Evolutionary conservation across 495 filamentous ascomycete species (phyloP).

Genomic region (Penicillium canariense): DNA sequence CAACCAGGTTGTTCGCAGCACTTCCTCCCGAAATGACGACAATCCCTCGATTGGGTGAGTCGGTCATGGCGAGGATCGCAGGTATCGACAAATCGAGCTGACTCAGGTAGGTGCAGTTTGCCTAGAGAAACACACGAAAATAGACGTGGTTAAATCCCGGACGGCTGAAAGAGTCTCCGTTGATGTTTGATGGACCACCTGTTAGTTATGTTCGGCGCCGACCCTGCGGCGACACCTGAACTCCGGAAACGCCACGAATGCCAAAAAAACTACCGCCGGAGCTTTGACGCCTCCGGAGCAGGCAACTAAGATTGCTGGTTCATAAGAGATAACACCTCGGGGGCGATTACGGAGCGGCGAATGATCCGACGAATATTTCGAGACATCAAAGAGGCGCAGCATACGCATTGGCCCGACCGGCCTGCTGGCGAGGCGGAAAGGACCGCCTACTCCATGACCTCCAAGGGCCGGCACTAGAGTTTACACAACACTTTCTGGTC

Average conservation of each 20-base stretch:
- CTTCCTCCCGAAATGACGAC: conserved; percentile 87
- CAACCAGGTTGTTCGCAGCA: conserved; percentile 89
- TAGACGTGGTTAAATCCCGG: not conserved
- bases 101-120: not conserved
- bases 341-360: not conserved
- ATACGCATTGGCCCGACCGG: not conserved
- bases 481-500: too few relatives aligned
- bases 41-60: conserved; percentile 53
- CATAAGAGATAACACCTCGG: not conserved
- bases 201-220: not conserved
- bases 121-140: not conserved
- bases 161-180: not conserved
- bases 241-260: conserved; percentile 5
- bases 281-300: not conserved
- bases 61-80: not conserved
- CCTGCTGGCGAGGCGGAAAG: not conserved
- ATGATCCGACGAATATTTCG: not conserved
- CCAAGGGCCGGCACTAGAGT: too few relatives aligned
- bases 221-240: not conserved
- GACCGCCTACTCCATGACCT: not conserved
- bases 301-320: not conserved
- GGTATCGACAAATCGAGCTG: not conserved
- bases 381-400: not conserved
- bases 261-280: not conserved
- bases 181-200: not conserved